Percentiles rank a stretch among this genome's conserved stretches.
Evolutionary conservation across 345 rosid genomes (phyloP).

Genomic region (Lagerstroemia speciosa): DNA sequence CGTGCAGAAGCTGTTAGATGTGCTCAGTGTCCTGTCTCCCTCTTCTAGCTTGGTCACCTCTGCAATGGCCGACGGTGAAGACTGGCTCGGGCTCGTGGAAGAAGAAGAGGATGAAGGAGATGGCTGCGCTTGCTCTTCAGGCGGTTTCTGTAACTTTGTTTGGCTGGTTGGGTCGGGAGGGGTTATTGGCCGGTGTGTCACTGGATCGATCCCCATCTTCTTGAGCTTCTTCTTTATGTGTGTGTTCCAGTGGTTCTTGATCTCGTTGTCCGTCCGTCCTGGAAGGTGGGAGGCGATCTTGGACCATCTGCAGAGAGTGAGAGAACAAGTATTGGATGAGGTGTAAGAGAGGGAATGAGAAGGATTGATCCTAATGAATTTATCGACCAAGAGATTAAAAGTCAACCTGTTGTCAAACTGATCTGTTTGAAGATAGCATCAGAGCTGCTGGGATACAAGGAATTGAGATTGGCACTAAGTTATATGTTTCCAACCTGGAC

Average conservation of each 20-base stretch:
- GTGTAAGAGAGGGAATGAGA: too few relatives aligned
- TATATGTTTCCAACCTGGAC: slow-evolving; percentile 84
- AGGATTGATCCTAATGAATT: too few relatives aligned
- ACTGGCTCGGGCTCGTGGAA: slow-evolving; percentile 3
- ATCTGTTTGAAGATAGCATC: slow-evolving; percentile 87
- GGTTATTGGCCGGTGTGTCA: slow-evolving; percentile 67
- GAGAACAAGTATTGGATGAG: too few relatives aligned
- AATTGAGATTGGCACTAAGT: slow-evolving; percentile 67
- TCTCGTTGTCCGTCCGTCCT: slow-evolving; percentile 94
- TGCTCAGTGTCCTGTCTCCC: slow-evolving; percentile 9
- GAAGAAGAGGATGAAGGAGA: slow-evolving; percentile 2
- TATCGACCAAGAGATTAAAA: too few relatives aligned
- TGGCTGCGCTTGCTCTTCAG: slow-evolving; percentile 8
- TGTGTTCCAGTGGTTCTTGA: slow-evolving; percentile 96
- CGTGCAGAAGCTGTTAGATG: slow-evolving; percentile 28
- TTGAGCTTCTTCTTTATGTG: slow-evolving; percentile 85
- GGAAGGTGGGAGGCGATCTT: slow-evolving; percentile 95
- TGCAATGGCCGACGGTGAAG: slow-evolving; percentile 10
- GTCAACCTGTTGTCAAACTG: slow-evolving; percentile 94
- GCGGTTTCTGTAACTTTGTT: slow-evolving; percentile 1
- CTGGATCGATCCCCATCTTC: slow-evolving; percentile 92
- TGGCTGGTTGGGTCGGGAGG: slow-evolving; percentile 16
- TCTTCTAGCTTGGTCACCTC: slow-evolving; percentile 13
- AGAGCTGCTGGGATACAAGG: slow-evolving; percentile 87
- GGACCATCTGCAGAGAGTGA: slow-evolving; percentile 95